Evolutionary conservation across 2,329 filamentous ascomycete genomes (phyloP).

Genomic region (Coniochaeta hoffmannii): DNA sequence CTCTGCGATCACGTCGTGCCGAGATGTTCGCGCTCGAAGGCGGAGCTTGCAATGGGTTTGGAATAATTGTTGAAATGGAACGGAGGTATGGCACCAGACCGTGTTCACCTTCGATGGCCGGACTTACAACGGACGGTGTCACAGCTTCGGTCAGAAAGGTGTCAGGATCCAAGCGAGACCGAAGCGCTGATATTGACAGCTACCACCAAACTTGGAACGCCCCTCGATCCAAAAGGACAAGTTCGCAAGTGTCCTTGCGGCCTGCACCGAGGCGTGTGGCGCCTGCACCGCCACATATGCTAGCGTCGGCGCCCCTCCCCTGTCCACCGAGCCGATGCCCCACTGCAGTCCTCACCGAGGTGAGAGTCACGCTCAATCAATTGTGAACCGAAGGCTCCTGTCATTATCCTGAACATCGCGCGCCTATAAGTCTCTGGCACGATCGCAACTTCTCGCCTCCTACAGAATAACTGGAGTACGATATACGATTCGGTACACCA

Average conservation of each 20-base stretch:
- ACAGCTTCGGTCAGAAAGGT: conserved; percentile 1
- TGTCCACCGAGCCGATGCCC: neutral
- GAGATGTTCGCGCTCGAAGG: neutral
- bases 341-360: neutral
- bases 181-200: conserved; percentile 2
- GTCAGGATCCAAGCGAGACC: conserved; percentile 2
- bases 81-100: neutral
- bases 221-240: conserved; percentile 8
- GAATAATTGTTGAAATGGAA: neutral
- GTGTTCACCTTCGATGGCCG: neutral
- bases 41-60: neutral
- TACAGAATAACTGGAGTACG: neutral
- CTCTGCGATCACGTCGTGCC: neutral
- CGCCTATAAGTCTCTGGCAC: neutral
- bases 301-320: too few species aligned
- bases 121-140: neutral
- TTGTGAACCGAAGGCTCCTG: neutral
- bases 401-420: neutral
- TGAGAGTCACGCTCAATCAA: neutral
- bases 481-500: neutral
- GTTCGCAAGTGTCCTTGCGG: conserved; percentile 8
- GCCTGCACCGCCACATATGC: neutral
- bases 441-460: neutral
- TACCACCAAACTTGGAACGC: neutral
- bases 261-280: neutral